Evolutionary conservation across 768 basidiomycete species (phyloP).

Genomic region (Tricholoma flavovirens): DNA sequence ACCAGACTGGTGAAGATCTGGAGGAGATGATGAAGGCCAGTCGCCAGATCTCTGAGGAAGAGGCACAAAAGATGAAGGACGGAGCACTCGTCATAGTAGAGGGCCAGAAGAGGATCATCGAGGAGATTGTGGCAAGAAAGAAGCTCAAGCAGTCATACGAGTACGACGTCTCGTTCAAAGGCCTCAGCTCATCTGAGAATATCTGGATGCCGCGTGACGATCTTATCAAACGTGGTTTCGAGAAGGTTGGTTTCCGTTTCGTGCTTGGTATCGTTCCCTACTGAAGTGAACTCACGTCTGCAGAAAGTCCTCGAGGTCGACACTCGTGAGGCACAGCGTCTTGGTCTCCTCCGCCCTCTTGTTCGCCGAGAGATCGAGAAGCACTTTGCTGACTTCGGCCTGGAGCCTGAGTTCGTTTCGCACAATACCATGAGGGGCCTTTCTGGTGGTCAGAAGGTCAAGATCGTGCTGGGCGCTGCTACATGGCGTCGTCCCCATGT

Average conservation of each 20-base stretch:
- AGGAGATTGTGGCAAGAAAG: constrained; percentile 87
- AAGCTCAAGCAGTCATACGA: constrained; percentile 99
- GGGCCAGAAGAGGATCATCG: constrained; percentile 92
- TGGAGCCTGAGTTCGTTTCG: constrained; percentile 97
- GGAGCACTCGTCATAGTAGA: constrained; percentile 81
- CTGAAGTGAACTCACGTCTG: constrained; percentile 4
- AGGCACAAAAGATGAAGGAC: constrained; percentile 95
- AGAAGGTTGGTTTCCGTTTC: constrained; percentile 53
- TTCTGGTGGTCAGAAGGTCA: constrained; percentile 98
- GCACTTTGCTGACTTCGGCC: constrained; percentile 98
- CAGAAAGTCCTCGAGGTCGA: constrained; percentile 96
- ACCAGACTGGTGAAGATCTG: constrained; percentile 98
- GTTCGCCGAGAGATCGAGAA: constrained; percentile 99
- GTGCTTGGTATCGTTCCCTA: background rate
- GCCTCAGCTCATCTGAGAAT: constrained; percentile 93
- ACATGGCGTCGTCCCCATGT: constrained; percentile 99
- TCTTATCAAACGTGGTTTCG: constrained; percentile 95
- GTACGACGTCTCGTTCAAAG: constrained; percentile 97
- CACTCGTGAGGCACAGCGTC: constrained; percentile 94
- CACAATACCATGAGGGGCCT: constrained; percentile 99
- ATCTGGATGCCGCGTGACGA: constrained; percentile 96
- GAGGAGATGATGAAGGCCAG: constrained; percentile 94
- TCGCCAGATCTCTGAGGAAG: constrained; percentile 83
- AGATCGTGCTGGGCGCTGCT: constrained; percentile 97
- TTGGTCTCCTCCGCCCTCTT: constrained; percentile 91